Evolutionary conservation across 495 filamentous ascomycete genomes (phyloP), one percentile per base, ranked within the genome.

Genomic region (Xylaria palmicola): DNA sequence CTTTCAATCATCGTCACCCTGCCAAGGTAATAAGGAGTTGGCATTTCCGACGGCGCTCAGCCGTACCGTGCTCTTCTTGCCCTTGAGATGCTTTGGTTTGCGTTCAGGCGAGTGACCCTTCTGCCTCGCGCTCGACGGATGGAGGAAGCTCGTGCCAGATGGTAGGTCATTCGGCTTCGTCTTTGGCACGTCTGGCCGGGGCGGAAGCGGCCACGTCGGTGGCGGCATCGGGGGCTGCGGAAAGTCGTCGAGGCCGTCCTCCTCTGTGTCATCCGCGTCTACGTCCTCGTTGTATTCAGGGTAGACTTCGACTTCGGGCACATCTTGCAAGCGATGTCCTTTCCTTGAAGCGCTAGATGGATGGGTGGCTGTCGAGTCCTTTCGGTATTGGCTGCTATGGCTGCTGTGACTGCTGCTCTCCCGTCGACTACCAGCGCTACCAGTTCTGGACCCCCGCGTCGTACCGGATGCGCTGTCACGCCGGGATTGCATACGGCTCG

Each of bases 31-130:
- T 19, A 77, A 76, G 8, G 71, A 62, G 39, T 59, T 68, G 19
- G 67, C 60, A 30, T 69, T 69, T 13, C 79, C 79, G 22, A 81
- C 77, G 3, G 79, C 79, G 51, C 79, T 81, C 44, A 81, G 58
- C 41, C 79, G 72, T 27, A 75, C 75, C 20, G 72, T 68, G 65
- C 77, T 80, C 66, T 77, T 77, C 58, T 75, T 72, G 59, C 63
- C 69, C 70, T 78, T 66, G 65, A 68, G 62, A 62, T 67, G 49
- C 53, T 65, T 60, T 5, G 26, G 9, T n/a, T 17, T 44, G 19
- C 22, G 50, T 13, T 55, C 30, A 1, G 59, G 59, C 10, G 59
- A 22, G 22, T 29, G 37, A 2, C 29, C 13, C 13, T 39, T 29
- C 13, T 47, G 49, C 15, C 32, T 20, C 60, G 56, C 27, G 6